Conservation (phyloP, 768 basidiomycete genomes). For the Krasilnikovozyma curviuscula region DNA sequence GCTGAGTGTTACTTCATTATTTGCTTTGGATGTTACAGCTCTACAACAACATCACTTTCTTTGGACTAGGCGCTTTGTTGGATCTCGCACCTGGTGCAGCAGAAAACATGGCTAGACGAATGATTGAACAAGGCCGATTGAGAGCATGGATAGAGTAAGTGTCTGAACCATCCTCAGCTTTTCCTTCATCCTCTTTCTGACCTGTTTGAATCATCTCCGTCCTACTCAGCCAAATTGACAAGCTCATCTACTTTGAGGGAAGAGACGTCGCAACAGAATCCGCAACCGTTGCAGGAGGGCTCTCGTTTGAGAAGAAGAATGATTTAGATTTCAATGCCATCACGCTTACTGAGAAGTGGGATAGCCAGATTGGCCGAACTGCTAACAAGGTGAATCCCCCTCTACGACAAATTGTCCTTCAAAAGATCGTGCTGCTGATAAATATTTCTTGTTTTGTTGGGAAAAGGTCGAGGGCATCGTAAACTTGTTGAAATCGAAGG, state of each 20-base stretch:
- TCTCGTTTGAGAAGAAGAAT: conserved; percentile 57
- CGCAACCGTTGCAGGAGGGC: conserved; percentile 8
- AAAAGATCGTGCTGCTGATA: background rate
- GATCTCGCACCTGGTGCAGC: conserved; percentile 80
- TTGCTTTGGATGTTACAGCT: conserved; percentile 25
- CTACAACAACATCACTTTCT: conserved; percentile 92
- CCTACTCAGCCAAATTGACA: conserved; percentile 49
- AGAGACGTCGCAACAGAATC: conserved; percentile 25
- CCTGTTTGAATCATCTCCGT: background rate
- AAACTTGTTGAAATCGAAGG: conserved; percentile 3
- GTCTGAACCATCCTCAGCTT: background rate
- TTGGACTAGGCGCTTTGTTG: conserved; percentile 73
- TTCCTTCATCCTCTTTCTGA: background rate
- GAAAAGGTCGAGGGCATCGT: conserved; percentile 10
- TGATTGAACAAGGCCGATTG: conserved; percentile 93
- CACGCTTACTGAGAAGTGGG: conserved; percentile 87
- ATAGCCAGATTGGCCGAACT: conserved; percentile 71
- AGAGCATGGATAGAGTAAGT: conserved; percentile 62
- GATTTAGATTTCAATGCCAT: conserved; percentile 60
- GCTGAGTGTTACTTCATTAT: background rate
- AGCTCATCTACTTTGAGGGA: conserved; percentile 81
- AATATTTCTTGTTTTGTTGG: background rate
- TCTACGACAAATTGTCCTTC: background rate
- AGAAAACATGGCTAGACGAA: conserved; percentile 90
- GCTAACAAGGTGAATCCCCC: conserved; percentile 52